phyloP scores from a whole-genome alignment of 2,329 filamentous ascomycete genomes.

The Furcasterigmium sp. region DNA sequence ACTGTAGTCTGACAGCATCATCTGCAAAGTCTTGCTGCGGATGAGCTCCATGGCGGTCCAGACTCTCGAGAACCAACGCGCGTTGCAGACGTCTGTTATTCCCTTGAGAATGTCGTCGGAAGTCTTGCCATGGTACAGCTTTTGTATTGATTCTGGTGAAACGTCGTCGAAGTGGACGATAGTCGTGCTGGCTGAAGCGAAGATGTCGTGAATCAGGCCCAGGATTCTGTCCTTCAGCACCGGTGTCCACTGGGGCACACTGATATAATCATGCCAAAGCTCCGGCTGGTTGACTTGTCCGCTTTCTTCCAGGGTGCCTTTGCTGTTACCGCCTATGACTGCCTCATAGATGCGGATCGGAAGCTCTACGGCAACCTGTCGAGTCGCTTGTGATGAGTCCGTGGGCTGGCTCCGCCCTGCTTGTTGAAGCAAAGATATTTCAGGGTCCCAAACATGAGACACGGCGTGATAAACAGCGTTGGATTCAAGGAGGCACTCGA shows the following conservation, averaged over 20 bases:
- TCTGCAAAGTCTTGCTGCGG: neutral
- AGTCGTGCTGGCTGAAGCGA: neutral
- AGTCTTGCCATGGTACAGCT: neutral
- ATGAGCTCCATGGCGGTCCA: constrained; percentile 6
- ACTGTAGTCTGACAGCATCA: neutral
- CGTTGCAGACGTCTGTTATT: neutral
- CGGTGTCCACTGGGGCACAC: neutral
- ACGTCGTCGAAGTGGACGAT: constrained; percentile 3
- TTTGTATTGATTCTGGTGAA: neutral
- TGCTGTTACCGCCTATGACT: neutral
- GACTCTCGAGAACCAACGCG: constrained; percentile 1
- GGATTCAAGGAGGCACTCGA: neutral
- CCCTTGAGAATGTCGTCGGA: neutral
- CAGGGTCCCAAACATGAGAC: constrained; percentile 1
- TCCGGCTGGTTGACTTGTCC: neutral
- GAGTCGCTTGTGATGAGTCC: neutral
- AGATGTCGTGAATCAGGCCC: neutral
- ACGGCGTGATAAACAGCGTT: neutral
- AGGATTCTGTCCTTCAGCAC: constrained; percentile 1
- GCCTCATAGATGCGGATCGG: neutral
- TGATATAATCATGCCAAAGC: constrained; percentile 4
- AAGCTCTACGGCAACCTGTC: neutral
- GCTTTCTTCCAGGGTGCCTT: neutral
- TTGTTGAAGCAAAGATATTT: neutral
- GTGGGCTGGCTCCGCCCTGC: neutral